Base-by-base conservation (phyloP, 306 rosid species). In the Fragaria ananassa region DNA sequence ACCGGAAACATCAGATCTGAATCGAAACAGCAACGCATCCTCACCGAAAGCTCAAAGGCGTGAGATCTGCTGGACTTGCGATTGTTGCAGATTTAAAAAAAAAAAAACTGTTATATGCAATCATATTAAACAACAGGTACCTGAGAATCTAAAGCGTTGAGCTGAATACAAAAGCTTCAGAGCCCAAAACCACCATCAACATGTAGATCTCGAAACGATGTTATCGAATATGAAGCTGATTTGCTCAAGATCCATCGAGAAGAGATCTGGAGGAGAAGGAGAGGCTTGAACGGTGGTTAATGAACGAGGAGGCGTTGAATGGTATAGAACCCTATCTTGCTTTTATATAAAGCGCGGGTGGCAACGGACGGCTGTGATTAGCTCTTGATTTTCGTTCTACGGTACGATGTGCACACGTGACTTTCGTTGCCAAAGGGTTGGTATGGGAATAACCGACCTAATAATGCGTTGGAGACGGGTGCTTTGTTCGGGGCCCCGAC, bases 171-270 rank as follows among this genome's bases (percentile, higher is more conserved):
- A 23, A 13, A 25, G 64, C 23, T 4, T 35, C 54, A 77, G 79
- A 0, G 1, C 10, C 0, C 29, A 0, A 71, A 82, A 60, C 50
- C 5, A 18, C 69, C 79, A 74, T 67, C 74, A 10, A 5, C 3
- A 0, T 3, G 83, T 47, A 78, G 88, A 73, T 76, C 80, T 34
- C 9, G 35, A 53, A 0, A 57, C 7, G 85, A 83, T 81, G 82
- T 50, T 54, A 4, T 8, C 41, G 41, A 63, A 76, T 81, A 70
- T 1, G 2, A 9, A 0, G 0, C 1, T 5, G 0, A 53, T 0
- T 58, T n/a, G 0, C 1, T 4, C 0, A 0, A 19, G 2, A 10
- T 0, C 66, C 35, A 4, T 15, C 7, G 0, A 2, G 2, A 5
- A 10, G 4, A 57, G 76, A 84, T 79, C 85, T 79, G 53, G 14